Percentiles rank a stretch among this genome's conserved stretches.
Conservation (phyloP, 2,329 filamentous ascomycete genomes). For the Ceratocystis lukuohia region DNA sequence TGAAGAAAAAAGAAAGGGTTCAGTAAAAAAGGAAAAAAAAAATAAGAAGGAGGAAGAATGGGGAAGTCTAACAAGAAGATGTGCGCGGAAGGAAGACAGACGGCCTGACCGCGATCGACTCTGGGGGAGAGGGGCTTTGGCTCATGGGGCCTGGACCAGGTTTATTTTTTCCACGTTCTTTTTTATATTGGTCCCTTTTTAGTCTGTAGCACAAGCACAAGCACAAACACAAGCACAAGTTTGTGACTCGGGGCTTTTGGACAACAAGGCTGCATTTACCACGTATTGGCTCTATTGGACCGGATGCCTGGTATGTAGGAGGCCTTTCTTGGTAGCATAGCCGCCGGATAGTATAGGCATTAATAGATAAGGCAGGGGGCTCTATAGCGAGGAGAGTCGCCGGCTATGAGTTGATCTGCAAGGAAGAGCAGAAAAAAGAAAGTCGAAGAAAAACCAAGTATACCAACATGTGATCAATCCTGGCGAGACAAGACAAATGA, state of each 20-base stretch:
- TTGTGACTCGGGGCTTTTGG: background rate
- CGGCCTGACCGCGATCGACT: constrained; percentile 8
- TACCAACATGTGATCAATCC: constrained; percentile 1
- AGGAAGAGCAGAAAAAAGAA: background rate
- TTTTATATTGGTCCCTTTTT: background rate
- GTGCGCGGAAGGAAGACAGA: background rate
- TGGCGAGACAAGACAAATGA: background rate
- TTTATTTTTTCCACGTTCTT: background rate
- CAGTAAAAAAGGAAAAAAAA: background rate
- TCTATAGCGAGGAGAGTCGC: background rate
- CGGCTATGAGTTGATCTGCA: background rate
- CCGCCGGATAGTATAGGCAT: no score
- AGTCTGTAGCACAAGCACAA: background rate
- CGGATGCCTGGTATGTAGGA: no score
- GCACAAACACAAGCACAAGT: background rate
- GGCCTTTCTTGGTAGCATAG: no score
- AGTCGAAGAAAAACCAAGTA: background rate
- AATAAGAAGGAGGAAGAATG: background rate
- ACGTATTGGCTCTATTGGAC: no score
- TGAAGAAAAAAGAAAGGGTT: background rate
- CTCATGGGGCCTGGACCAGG: background rate
- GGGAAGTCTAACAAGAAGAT: background rate
- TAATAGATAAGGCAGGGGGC: background rate
- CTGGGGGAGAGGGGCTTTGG: background rate
- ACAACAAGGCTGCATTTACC: no score